Evolutionary conservation across 306 rosid species (phyloP).

Genomic region (Morella rubra): DNA sequence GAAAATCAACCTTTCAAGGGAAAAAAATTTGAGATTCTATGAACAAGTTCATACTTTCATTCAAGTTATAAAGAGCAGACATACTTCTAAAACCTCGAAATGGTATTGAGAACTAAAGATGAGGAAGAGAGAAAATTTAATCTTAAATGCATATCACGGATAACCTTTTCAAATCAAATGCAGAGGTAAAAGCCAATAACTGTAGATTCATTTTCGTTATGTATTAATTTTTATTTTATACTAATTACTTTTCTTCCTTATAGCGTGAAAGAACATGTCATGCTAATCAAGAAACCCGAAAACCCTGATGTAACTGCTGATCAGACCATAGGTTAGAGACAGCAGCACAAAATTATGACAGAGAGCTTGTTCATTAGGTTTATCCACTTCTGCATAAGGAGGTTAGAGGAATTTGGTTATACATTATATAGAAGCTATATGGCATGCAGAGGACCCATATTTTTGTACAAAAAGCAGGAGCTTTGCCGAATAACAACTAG

Average conservation of each 20-base stretch:
- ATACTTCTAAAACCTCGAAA: background rate
- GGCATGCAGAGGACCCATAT: background rate
- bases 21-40: background rate
- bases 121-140: background rate
- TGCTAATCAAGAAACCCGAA: background rate
- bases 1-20: conserved; percentile 7
- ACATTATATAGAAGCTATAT: background rate
- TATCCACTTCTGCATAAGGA: background rate
- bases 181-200: background rate
- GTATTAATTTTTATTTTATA: too few relatives aligned
- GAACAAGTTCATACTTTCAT: background rate
- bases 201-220: background rate
- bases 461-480: background rate
- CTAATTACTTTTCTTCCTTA: conserved; percentile 1
- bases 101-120: background rate
- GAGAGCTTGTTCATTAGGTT: background rate
- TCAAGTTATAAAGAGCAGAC: background rate
- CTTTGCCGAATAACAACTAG: background rate
- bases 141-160: background rate
- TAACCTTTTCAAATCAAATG: background rate
- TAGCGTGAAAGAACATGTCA: background rate
- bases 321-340: conserved; percentile 3
- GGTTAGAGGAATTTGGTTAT: background rate
- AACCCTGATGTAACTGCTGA: background rate
- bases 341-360: background rate